Conservation (phyloP, 2,329 filamentous ascomycete species). For the Tolypocladium nubicola region DNA sequence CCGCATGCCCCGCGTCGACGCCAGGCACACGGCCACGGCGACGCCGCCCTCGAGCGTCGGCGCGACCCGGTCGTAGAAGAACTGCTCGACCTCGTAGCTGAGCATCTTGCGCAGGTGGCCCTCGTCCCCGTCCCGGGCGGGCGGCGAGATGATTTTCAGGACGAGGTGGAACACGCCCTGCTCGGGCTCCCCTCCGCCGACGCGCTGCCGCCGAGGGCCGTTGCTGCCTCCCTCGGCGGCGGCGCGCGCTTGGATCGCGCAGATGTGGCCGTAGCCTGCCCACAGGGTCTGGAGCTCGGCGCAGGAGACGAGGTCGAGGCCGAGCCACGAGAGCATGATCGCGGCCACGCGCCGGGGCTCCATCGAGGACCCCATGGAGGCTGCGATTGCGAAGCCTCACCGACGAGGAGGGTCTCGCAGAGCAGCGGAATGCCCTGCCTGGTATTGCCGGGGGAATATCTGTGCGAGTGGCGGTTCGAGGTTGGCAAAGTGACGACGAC, state of each 20-base stretch:
- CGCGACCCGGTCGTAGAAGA: slow-evolving; percentile 50
- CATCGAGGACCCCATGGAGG: neutral
- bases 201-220: neutral
- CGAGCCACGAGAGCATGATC: slow-evolving; percentile 27
- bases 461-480: neutral
- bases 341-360: slow-evolving; percentile 23
- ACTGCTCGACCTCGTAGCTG: slow-evolving; percentile 57
- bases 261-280: slow-evolving; percentile 47
- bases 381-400: neutral
- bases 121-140: slow-evolving; percentile 31
- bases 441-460: neutral
- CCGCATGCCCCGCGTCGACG: slow-evolving; percentile 25
- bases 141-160: slow-evolving; percentile 49
- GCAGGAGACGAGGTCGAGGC: slow-evolving; percentile 27
- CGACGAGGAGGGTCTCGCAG: neutral
- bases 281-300: slow-evolving; percentile 32
- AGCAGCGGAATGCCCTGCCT: neutral
- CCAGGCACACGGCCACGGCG: slow-evolving; percentile 39
- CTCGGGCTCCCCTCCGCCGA: neutral
- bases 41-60: slow-evolving; percentile 31
- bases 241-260: slow-evolving; percentile 35
- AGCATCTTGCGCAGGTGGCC: slow-evolving; percentile 55
- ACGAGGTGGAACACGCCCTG: slow-evolving; percentile 30
- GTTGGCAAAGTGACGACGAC: neutral
- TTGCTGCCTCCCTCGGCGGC: slow-evolving; percentile 1